Conservation (phyloP, 352 stramenopile genomes). For the Phytophthora pistaciae region DNA sequence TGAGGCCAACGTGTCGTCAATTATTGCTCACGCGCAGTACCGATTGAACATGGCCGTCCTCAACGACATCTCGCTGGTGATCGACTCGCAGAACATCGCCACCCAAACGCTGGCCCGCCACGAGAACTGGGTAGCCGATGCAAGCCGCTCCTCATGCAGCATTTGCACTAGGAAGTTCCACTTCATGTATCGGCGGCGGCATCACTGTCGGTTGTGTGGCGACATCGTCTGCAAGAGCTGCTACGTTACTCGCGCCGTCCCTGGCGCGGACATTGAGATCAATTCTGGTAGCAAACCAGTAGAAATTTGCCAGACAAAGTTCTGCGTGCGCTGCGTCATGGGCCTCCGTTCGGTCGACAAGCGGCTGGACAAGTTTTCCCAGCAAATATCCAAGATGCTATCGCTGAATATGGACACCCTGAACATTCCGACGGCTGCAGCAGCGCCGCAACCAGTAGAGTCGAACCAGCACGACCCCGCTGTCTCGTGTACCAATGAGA, state of each 20-base stretch:
- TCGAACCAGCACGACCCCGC: slow-evolving; percentile 23
- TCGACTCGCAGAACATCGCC: slow-evolving; percentile 61
- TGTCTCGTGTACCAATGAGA: slow-evolving; percentile 39
- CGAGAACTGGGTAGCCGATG: slow-evolving; percentile 51
- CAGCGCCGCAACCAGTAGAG: not conserved
- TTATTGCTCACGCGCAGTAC: slow-evolving; percentile 49
- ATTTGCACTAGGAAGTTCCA: slow-evolving; percentile 44
- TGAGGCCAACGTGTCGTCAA: slow-evolving; percentile 43
- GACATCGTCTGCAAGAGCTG: slow-evolving; percentile 65
- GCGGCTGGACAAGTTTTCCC: slow-evolving; percentile 36
- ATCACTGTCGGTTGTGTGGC: slow-evolving; percentile 63
- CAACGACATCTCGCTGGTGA: slow-evolving; percentile 63
- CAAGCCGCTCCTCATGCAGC: slow-evolving; percentile 32
- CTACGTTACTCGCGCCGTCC: slow-evolving; percentile 51
- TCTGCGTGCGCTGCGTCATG: slow-evolving; percentile 68
- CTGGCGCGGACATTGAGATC: slow-evolving; percentile 22
- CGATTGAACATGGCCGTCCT: slow-evolving; percentile 58
- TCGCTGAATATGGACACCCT: slow-evolving; percentile 16
- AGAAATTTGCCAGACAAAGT: slow-evolving; percentile 55
- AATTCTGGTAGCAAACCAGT: slow-evolving; percentile 10
- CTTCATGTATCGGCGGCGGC: slow-evolving; percentile 43
- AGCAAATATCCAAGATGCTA: slow-evolving; percentile 45
- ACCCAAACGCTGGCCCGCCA: slow-evolving; percentile 41
- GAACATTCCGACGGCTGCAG: slow-evolving; percentile 16
- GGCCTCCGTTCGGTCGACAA: slow-evolving; percentile 50